A percentile compares a stretch with the other conserved stretches of the same genome.
Conservation (phyloP, 345 rosid genomes). For the Camelina hispida region DNA sequence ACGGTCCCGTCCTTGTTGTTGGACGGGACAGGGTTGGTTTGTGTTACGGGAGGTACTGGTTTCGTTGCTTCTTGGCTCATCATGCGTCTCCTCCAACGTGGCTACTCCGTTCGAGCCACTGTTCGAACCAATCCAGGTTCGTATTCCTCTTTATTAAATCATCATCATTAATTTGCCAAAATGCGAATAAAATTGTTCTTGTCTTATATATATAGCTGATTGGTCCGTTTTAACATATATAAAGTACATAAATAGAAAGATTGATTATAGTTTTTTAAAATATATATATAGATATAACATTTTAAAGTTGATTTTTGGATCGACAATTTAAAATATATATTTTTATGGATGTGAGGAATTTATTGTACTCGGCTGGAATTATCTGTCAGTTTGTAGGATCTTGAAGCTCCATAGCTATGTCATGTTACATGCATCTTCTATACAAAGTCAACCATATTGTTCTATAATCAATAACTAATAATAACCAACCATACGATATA, state of each 20-base stretch:
- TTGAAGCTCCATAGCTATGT: conserved; percentile 36
- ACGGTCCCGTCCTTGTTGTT: conserved; percentile 34
- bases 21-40: conserved; percentile 47
- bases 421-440: conserved; percentile 45
- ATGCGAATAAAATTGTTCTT: not conserved
- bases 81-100: conserved; percentile 58
- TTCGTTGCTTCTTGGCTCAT: conserved; percentile 65
- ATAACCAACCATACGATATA: conserved; percentile 29
- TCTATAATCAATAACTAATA: conserved; percentile 25
- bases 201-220: conserved; percentile 8
- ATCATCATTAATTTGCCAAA: not conserved
- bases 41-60: conserved; percentile 67
- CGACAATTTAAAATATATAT: conserved; percentile 1
- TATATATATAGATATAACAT: not conserved
- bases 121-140: conserved; percentile 51
- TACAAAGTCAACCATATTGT: conserved; percentile 38
- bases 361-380: conserved; percentile 48
- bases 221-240: conserved; percentile 8
- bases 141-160: not conserved
- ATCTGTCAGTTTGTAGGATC: conserved; percentile 46
- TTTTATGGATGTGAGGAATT: conserved; percentile 30
- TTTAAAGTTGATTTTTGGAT: conserved; percentile 42
- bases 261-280: not conserved
- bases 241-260: conserved; percentile 13
- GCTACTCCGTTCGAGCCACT: conserved; percentile 60